Conservation (phyloP, 305 asterid species). For the Euphrasia arctica region DNA sequence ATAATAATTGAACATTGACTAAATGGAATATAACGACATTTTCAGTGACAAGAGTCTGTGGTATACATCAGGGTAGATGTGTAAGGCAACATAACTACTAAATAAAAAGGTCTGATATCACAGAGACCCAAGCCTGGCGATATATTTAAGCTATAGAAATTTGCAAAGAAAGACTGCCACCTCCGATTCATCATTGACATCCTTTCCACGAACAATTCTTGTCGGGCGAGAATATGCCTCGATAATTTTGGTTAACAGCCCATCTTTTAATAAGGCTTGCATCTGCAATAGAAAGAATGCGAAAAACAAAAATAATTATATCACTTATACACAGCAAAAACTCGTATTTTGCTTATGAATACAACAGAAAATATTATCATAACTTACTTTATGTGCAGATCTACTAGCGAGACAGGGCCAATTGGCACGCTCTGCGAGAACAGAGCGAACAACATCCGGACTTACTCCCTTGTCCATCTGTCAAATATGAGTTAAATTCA, state of each 20-base stretch:
- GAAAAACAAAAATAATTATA: neutral
- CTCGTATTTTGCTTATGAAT: slow-evolving; percentile 9
- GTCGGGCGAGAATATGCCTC: slow-evolving; percentile 99
- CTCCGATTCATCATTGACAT: slow-evolving; percentile 54
- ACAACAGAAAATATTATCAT: slow-evolving; percentile 19
- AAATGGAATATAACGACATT: neutral
- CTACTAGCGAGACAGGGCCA: slow-evolving; percentile 73
- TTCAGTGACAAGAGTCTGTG: slow-evolving; percentile 12
- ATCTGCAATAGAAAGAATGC: slow-evolving; percentile 41
- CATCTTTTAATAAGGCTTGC: slow-evolving; percentile 70
- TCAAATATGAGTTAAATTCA: slow-evolving; percentile 27
- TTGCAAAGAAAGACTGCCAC: slow-evolving; percentile 33
- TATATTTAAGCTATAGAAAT: neutral
- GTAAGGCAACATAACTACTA: neutral
- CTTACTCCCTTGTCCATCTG: slow-evolving; percentile 81
- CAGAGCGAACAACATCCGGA: slow-evolving; percentile 90
- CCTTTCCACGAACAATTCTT: slow-evolving; percentile 92
- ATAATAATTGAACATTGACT: neutral
- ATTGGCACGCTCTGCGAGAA: slow-evolving; percentile 85
- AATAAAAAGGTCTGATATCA: neutral
- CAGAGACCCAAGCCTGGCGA: neutral
- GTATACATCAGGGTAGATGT: neutral
- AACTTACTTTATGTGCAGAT: slow-evolving; percentile 67
- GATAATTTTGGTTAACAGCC: slow-evolving; percentile 62
- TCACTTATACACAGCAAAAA: neutral